A percentile compares a stretch with the other conserved stretches of the same genome.
phyloP scores from a whole-genome alignment of 1,284 basidiomycete genomes.

The Boletellus deceptivus region DNA sequence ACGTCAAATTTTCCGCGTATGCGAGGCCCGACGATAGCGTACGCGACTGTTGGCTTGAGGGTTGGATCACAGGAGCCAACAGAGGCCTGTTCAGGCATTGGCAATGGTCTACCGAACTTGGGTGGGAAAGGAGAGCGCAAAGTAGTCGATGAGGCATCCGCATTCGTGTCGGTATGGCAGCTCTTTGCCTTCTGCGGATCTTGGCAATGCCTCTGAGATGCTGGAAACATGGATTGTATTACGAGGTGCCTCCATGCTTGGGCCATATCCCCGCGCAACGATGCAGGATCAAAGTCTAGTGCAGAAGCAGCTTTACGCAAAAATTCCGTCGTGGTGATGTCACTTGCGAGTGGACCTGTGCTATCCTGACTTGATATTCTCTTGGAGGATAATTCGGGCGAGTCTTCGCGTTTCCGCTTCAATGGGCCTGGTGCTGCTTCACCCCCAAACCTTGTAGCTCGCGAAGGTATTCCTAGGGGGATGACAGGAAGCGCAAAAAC shows the following conservation, averaged over 20 bases:
- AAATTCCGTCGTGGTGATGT: background rate
- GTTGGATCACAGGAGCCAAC: constrained; percentile 25
- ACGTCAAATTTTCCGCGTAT: constrained; percentile 87
- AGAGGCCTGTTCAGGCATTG: constrained; percentile 20
- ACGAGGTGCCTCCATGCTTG: constrained; percentile 52
- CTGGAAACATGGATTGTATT: constrained; percentile 60
- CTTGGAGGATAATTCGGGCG: constrained; percentile 36
- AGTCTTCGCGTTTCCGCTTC: constrained; percentile 48
- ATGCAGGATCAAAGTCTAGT: constrained; percentile 38
- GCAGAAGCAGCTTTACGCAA: constrained; percentile 24
- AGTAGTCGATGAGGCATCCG: constrained; percentile 1
- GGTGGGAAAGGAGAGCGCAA: constrained; percentile 16
- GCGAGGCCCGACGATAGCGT: constrained; percentile 75
- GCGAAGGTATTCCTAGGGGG: constrained; percentile 15
- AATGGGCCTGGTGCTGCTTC: constrained; percentile 10
- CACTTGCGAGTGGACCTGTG: background rate
- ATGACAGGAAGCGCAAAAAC: constrained; percentile 61
- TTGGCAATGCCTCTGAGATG: constrained; percentile 18
- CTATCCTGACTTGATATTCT: constrained; percentile 11
- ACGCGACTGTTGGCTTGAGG: constrained; percentile 50
- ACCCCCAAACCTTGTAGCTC: background rate
- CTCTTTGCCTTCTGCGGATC: constrained; percentile 10
- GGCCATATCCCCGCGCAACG: constrained; percentile 40
- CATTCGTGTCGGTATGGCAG: background rate
- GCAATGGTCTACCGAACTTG: constrained; percentile 19